Evolutionary conservation across 768 basidiomycete species (phyloP).

Genomic region (Calvatia gigantea): DNA sequence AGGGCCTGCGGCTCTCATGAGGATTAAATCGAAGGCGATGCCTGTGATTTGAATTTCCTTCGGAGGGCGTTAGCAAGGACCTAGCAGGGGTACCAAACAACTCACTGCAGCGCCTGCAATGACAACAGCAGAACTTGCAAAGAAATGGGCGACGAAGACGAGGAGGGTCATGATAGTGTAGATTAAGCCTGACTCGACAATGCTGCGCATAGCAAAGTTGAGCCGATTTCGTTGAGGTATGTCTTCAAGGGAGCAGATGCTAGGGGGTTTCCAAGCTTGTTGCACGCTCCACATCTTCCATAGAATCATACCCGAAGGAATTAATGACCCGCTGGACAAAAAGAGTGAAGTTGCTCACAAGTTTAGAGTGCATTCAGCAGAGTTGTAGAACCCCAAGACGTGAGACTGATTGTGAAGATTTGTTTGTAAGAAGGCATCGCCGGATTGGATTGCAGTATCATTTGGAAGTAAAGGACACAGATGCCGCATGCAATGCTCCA

Average conservation of each 20-base stretch:
- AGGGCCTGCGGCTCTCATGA: background rate
- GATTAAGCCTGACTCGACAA: conserved; percentile 19
- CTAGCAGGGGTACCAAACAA: background rate
- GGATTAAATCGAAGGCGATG: conserved; percentile 21
- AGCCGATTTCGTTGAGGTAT: conserved; percentile 3
- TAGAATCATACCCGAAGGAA: conserved; percentile 12
- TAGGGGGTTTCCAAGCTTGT: background rate
- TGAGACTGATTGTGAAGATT: background rate
- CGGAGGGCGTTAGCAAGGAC: background rate
- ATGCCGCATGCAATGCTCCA: conserved; percentile 11
- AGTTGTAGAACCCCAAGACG: conserved; percentile 17
- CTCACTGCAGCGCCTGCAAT: conserved; percentile 17
- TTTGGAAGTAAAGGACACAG: conserved; percentile 4
- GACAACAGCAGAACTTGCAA: conserved; percentile 7
- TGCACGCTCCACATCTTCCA: conserved; percentile 12
- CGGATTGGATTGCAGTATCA: background rate
- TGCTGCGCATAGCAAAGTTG: conserved; percentile 6
- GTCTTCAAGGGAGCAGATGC: conserved; percentile 5
- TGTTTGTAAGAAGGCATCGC: background rate
- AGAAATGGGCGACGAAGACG: conserved; percentile 14
- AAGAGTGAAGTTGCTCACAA: conserved; percentile 5
- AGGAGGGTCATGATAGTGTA: conserved; percentile 14
- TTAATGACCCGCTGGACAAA: background rate
- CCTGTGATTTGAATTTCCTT: conserved; percentile 17
- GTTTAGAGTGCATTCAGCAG: conserved; percentile 18